These are phyloP conservation scores for Fraxinus dipetala DNA, from an alignment of 305 asterid species.

Conservation along the genomic window DNA sequence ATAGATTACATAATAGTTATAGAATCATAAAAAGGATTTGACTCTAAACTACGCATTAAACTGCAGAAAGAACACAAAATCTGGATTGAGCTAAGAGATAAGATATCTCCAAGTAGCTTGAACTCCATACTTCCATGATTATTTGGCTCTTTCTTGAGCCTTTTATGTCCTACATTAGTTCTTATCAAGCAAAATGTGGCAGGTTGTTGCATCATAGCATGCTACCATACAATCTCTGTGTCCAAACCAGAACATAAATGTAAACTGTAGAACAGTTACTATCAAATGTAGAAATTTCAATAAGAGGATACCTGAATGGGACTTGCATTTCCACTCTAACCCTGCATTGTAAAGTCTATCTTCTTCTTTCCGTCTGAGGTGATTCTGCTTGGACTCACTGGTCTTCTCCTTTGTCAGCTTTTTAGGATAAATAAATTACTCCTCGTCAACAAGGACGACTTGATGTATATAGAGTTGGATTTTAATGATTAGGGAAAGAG, in stretches of 20 bases:
- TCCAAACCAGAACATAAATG: neutral
- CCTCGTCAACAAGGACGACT: neutral
- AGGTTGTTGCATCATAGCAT: neutral
- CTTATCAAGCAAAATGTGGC: neutral
- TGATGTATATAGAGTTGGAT: neutral
- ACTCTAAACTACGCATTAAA: neutral
- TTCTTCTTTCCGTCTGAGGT: neutral
- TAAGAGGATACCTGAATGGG: slow-evolving; percentile 1
- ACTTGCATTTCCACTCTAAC: neutral
- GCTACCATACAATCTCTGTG: neutral
- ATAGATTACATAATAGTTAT: neutral
- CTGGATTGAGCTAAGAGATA: neutral
- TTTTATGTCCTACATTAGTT: neutral
- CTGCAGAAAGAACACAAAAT: neutral
- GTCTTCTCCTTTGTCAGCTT: neutral
- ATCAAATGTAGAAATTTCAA: neutral
- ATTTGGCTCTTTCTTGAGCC: neutral
- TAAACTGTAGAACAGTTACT: neutral
- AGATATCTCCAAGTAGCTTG: neutral
- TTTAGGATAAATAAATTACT: neutral
- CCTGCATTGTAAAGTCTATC: neutral
- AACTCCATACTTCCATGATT: neutral
- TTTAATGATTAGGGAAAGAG: neutral
- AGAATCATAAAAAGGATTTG: neutral
- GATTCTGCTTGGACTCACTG: slow-evolving; percentile 13